Conservation (phyloP, 768 basidiomycete genomes). For the Botryobasidium botryosum region DNA sequence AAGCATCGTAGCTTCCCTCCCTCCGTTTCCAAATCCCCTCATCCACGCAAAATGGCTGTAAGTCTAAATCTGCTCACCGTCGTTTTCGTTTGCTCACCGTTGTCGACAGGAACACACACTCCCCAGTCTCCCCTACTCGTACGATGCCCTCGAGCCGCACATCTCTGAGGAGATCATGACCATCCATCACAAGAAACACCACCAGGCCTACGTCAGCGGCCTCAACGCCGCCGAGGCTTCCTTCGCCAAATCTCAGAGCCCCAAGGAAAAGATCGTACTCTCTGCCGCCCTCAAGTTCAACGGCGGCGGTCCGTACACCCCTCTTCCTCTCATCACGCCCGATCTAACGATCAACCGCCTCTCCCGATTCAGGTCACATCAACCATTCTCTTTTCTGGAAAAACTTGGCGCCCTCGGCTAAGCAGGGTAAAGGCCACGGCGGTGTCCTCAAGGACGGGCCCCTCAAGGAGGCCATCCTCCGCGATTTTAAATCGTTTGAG, state of each 20-base stretch:
- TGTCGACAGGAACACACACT: slow-evolving; percentile 36
- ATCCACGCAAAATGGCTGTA: not conserved
- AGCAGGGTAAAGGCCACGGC: no score
- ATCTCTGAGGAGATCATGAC: slow-evolving; percentile 90
- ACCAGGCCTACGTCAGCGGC: slow-evolving; percentile 83
- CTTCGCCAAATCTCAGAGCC: slow-evolving; percentile 41
- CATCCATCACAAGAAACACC: slow-evolving; percentile 71
- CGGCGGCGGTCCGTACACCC: slow-evolving; percentile 52
- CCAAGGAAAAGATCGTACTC: slow-evolving; percentile 62
- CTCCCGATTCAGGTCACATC: slow-evolving; percentile 47
- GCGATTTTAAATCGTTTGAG: slow-evolving; percentile 78
- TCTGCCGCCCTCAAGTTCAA: slow-evolving; percentile 94
- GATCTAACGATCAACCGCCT: not conserved
- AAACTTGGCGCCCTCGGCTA: slow-evolving; percentile 65
- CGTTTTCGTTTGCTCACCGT: not conserved
- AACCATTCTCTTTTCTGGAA: slow-evolving; percentile 98
- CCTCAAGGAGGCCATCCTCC: slow-evolving; percentile 60
- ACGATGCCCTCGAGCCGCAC: slow-evolving; percentile 82
- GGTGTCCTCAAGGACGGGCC: slow-evolving; percentile 45
- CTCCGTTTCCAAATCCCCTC: not conserved
- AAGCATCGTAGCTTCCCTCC: no score
- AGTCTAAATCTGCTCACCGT: not conserved
- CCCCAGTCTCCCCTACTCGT: slow-evolving; percentile 61
- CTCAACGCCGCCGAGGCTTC: slow-evolving; percentile 83
- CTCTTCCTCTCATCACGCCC: not conserved